Evolutionary conservation across 805 yeast species (phyloP), one percentile per base, ranked within the genome.

Genomic region (Candida yuanshanica): DNA sequence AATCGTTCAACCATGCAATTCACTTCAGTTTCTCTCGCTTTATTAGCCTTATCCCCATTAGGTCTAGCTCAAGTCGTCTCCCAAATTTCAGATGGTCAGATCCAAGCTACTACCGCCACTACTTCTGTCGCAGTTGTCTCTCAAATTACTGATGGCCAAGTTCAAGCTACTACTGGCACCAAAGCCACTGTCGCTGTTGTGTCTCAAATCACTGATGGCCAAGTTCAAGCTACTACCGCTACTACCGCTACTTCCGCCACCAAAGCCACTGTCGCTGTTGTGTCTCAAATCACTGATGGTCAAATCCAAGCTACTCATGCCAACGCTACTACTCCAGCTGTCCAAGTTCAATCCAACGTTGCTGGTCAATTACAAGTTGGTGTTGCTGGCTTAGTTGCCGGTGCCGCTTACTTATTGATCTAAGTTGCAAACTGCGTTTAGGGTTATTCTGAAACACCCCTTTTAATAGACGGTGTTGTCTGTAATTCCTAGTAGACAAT

Each of bases 51-150:
- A 33, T 29, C 54, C 36, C 37, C 51, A 26, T 36, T 54, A 16
- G 51, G 60, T 29, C 35, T 44, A 27, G 47, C 48, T 20, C 49
- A 48, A 44, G 64, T 74, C 38, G 65, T 74, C 40, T 57, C 72
- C 47, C 78, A 71, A 59, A 75, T 74, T 43, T 66, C 66, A 48
- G 80, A 73, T 52, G 78, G 47, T 52, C 79, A 74, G 60, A 64
- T 42, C 26, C 50, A 43, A 36, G 46, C 41, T 13, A 33, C 47
- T 17, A 41, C 47, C 14, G 35, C 43, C 22, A 11, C 33, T 14
- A 36, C 48, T 20, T 37, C 52, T 31, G 50, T 27, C n/a, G 41
- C 42, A 38, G 50, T 38, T 35, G 58, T 58, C 25, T 55, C 69
- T 39, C 75, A 72, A 51, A 63, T 68, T 41, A 45, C 55, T 40